phyloP scores from a whole-genome alignment of 306 rosid species.

The Begonia loranthoides region DNA sequence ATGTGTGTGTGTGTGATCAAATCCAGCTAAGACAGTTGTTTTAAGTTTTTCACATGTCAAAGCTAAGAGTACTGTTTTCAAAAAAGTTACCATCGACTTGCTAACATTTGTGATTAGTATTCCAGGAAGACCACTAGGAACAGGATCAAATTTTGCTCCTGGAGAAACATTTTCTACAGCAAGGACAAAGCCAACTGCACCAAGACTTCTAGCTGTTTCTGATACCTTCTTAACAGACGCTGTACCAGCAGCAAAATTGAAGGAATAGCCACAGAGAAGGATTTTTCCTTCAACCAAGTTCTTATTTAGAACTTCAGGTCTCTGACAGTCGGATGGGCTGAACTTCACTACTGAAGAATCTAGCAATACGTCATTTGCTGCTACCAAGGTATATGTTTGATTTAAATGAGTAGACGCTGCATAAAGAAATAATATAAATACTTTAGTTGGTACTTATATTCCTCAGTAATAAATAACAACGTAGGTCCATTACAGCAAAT shows the following conservation, averaged over 20 bases:
- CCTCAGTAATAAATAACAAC: no score
- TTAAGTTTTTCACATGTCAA: no score
- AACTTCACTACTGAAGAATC: slow-evolving; percentile 78
- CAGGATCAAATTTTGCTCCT: slow-evolving; percentile 92
- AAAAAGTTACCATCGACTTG: slow-evolving; percentile 53
- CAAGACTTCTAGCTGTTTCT: slow-evolving; percentile 84
- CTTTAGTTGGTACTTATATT: no score
- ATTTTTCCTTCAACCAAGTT: slow-evolving; percentile 80
- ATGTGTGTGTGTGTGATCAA: no score
- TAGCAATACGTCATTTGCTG: slow-evolving; percentile 82
- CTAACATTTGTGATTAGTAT: slow-evolving; percentile 67
- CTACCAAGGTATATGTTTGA: slow-evolving; percentile 67
- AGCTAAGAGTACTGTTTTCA: no score
- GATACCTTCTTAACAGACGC: slow-evolving; percentile 83
- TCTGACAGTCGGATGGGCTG: slow-evolving; percentile 95
- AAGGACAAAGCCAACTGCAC: slow-evolving; percentile 95
- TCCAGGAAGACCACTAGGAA: slow-evolving; percentile 86
- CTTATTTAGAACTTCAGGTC: slow-evolving; percentile 82
- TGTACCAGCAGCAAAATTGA: slow-evolving; percentile 76
- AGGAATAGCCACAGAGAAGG: slow-evolving; percentile 98
- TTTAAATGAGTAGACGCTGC: slow-evolving; percentile 78
- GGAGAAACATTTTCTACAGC: slow-evolving; percentile 89
- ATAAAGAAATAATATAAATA: slow-evolving; percentile 1
- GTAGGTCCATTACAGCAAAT: no score
- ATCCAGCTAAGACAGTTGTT: no score